A percentile compares a stretch with the other conserved stretches of the same genome.
These are phyloP conservation scores for Clitoria ternatea DNA, from an alignment of 306 rosid genomes.

Conservation along the genomic window DNA sequence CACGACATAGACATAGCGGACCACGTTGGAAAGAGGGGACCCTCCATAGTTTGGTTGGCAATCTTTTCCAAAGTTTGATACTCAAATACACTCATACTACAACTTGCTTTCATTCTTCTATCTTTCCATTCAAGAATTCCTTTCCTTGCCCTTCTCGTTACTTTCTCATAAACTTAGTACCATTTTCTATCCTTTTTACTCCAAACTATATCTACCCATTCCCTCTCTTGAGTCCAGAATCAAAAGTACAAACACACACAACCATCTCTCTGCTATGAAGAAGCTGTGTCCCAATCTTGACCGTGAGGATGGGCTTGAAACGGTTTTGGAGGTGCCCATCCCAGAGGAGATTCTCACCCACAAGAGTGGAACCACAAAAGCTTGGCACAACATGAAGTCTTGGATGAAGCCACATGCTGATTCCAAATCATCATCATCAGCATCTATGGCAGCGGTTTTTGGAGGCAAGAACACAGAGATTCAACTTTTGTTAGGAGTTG, in stretches of 20 bases:
- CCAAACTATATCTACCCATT: neutral
- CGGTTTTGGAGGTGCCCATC: slow-evolving; percentile 96
- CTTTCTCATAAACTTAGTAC: neutral
- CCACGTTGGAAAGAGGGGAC: slow-evolving; percentile 56
- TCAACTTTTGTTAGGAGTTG: slow-evolving; percentile 81
- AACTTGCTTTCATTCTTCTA: slow-evolving; percentile 1
- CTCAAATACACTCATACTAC: neutral
- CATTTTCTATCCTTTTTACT: neutral
- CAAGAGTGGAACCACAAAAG: slow-evolving; percentile 39
- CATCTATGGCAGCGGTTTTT: slow-evolving; percentile 38
- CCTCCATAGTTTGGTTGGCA: slow-evolving; percentile 50
- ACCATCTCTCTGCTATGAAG: slow-evolving; percentile 49
- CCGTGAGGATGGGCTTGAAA: slow-evolving; percentile 83
- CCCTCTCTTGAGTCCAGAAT: neutral
- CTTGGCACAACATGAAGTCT: slow-evolving; percentile 78
- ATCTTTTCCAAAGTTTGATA: slow-evolving; percentile 27
- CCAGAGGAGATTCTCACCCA: slow-evolving; percentile 69
- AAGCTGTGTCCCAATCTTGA: slow-evolving; percentile 85
- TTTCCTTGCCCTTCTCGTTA: slow-evolving; percentile 7
- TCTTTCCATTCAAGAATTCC: slow-evolving; percentile 29
- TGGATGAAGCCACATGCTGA: slow-evolving; percentile 65
- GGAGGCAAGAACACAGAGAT: slow-evolving; percentile 70
- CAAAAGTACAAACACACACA: neutral
- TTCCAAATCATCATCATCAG: slow-evolving; percentile 35
- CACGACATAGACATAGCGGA: slow-evolving; percentile 73